Percentiles rank a stretch among this genome's conserved stretches.
These are phyloP conservation scores for Sungouiozyma intestinalis DNA, from an alignment of 805 yeast species.

Conservation along the genomic window DNA sequence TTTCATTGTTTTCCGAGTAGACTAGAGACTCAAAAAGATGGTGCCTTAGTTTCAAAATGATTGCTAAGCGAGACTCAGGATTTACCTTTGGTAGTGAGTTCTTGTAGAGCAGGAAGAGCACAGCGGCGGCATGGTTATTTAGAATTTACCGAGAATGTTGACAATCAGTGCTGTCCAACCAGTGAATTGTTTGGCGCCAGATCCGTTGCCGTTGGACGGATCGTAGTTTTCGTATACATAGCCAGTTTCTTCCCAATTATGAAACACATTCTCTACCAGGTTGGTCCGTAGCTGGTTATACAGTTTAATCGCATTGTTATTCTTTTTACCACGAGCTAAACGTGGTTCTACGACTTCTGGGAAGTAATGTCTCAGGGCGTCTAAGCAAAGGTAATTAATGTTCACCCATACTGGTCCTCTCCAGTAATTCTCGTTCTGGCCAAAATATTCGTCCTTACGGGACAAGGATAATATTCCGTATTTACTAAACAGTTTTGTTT, in stretches of 20 bases:
- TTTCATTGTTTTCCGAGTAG: too few relatives aligned
- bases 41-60: too few relatives aligned
- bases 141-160: slow-evolving; percentile 47
- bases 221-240: slow-evolving; percentile 88
- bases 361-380: slow-evolving; percentile 51
- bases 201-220: slow-evolving; percentile 60
- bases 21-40: too few relatives aligned
- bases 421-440: slow-evolving; percentile 88
- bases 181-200: slow-evolving; percentile 78
- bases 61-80: too few relatives aligned
- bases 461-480: slow-evolving; percentile 80
- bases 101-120: too few relatives aligned
- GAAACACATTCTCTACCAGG: slow-evolving; percentile 54
- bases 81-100: too few relatives aligned
- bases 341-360: slow-evolving; percentile 10
- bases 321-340: slow-evolving; percentile 8
- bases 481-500: slow-evolving; percentile 63
- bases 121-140: too few relatives aligned
- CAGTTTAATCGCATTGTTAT: slow-evolving; percentile 20
- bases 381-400: slow-evolving; percentile 74
- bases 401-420: slow-evolving; percentile 90
- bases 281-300: slow-evolving; percentile 55
- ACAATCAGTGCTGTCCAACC: slow-evolving; percentile 91
- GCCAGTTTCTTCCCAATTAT: slow-evolving; percentile 68
- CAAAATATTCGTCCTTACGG: slow-evolving; percentile 50